Evolutionary conservation across 257 asterid genomes (phyloP).

Genomic region (Perilla frutescens): DNA sequence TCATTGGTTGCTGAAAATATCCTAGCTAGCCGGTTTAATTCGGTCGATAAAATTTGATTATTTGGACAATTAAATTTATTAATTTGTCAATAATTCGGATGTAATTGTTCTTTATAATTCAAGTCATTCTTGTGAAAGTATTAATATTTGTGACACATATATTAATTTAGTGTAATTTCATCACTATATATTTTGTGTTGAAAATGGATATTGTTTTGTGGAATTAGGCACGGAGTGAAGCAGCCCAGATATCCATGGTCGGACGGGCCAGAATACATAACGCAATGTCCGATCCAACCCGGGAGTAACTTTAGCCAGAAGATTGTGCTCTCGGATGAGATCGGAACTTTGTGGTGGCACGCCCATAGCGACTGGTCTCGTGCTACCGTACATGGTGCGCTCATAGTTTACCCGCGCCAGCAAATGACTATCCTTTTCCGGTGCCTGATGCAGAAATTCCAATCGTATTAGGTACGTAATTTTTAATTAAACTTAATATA

Average conservation of each 20-base stretch:
- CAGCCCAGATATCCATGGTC: slow-evolving; percentile 63
- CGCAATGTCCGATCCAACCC: slow-evolving; percentile 60
- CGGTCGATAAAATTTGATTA: too few relatives aligned
- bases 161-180: too few relatives aligned
- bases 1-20: too few relatives aligned
- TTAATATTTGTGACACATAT: too few relatives aligned
- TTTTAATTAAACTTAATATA: too few relatives aligned
- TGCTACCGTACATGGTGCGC: slow-evolving; percentile 58
- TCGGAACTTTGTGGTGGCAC: slow-evolving; percentile 68
- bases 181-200: not conserved
- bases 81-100: too few relatives aligned
- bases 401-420: slow-evolving; percentile 40
- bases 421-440: slow-evolving; percentile 49
- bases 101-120: too few relatives aligned
- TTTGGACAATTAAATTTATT: too few relatives aligned
- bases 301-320: slow-evolving; percentile 46
- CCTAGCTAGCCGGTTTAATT: too few relatives aligned
- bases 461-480: slow-evolving; percentile 50
- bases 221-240: slow-evolving; percentile 60
- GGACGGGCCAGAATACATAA: slow-evolving; percentile 60
- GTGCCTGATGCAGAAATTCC: slow-evolving; percentile 54
- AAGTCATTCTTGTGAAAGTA: too few relatives aligned
- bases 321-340: slow-evolving; percentile 51
- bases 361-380: slow-evolving; percentile 62
- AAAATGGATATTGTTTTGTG: not conserved